These are phyloP conservation scores for Stemphylium lycopersici DNA, from an alignment of 2,329 filamentous ascomycete species.

Conservation along the genomic window DNA sequence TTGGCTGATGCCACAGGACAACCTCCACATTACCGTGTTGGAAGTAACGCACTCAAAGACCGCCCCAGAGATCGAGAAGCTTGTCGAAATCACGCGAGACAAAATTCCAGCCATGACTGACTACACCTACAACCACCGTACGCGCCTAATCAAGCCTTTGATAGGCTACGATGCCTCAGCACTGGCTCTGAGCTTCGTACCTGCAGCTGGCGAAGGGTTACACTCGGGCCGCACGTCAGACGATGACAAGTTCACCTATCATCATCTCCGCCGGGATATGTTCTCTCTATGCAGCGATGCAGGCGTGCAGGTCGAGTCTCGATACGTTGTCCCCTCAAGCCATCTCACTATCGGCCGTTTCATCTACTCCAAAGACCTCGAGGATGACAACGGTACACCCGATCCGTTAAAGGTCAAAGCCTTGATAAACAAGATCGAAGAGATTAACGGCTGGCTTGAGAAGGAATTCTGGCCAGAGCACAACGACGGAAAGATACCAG, in stretches of 20 bases:
- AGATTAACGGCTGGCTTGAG: constrained; percentile 77
- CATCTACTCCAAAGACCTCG: constrained; percentile 67
- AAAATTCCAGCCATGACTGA: constrained; percentile 66
- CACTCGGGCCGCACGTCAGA: constrained; percentile 44
- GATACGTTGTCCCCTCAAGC: constrained; percentile 87
- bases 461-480: constrained; percentile 69
- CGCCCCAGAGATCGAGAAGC: constrained; percentile 66
- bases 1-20: constrained; percentile 82
- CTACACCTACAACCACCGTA: constrained; percentile 69
- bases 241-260: constrained; percentile 79
- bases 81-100: constrained; percentile 66
- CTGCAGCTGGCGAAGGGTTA: constrained; percentile 68
- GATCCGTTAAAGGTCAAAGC: constrained; percentile 62
- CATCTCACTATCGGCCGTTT: constrained; percentile 89
- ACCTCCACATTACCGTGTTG: constrained; percentile 83
- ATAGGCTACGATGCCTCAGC: constrained; percentile 86
- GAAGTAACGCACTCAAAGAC: constrained; percentile 85
- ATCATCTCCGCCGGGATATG: constrained; percentile 83
- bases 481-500: constrained; percentile 49
- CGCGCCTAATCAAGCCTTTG: constrained; percentile 80
- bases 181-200: constrained; percentile 84
- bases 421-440: constrained; percentile 75
- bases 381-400: constrained; percentile 49
- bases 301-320: constrained; percentile 73
- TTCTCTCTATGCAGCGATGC: constrained; percentile 66